phyloP scores from a whole-genome alignment of 495 filamentous ascomycete genomes.

The Penicillium roqueforti region DNA sequence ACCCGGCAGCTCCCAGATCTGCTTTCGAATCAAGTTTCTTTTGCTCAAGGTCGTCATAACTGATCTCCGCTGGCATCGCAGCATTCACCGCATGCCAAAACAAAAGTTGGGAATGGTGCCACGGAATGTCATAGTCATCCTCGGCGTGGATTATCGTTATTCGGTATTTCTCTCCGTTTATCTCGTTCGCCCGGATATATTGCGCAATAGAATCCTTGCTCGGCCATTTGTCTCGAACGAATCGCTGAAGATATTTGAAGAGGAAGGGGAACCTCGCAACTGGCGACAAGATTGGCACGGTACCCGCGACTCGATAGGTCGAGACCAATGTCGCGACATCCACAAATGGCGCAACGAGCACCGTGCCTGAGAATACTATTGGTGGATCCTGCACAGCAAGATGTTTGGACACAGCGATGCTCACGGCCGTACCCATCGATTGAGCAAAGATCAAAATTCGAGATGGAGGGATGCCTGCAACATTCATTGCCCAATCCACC shows the following conservation, averaged over 20 bases:
- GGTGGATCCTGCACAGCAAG: conserved; percentile 42
- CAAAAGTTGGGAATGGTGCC: conserved; percentile 33
- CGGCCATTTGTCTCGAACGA: conserved; percentile 44
- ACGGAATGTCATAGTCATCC: conserved; percentile 41
- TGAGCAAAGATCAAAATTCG: conserved; percentile 73
- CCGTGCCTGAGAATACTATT: conserved; percentile 29
- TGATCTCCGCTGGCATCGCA: conserved; percentile 22
- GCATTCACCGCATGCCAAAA: conserved; percentile 47
- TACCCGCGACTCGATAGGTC: conserved; percentile 45
- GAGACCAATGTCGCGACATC: conserved; percentile 40
- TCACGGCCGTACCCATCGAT: conserved; percentile 73
- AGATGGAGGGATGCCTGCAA: conserved; percentile 56
- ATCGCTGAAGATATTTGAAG: conserved; percentile 33
- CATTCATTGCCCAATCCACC: conserved; percentile 61
- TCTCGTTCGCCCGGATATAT: conserved; percentile 27
- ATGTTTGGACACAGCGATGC: conserved; percentile 57
- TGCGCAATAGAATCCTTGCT: conserved; percentile 39
- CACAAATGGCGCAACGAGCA: conserved; percentile 42
- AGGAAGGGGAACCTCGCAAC: conserved; percentile 37
- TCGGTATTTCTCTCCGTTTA: conserved; percentile 23
- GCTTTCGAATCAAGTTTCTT: conserved; percentile 30
- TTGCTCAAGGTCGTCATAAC: conserved; percentile 33
- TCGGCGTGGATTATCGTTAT: conserved; percentile 34
- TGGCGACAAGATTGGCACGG: conserved; percentile 41
- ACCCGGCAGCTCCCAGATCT: conserved; percentile 43